Percentiles rank a stretch among this genome's conserved stretches.
These are phyloP conservation scores for Dothideomycetidae sp. DNA, from an alignment of 2,329 filamentous ascomycete species.

Conservation along the genomic window DNA sequence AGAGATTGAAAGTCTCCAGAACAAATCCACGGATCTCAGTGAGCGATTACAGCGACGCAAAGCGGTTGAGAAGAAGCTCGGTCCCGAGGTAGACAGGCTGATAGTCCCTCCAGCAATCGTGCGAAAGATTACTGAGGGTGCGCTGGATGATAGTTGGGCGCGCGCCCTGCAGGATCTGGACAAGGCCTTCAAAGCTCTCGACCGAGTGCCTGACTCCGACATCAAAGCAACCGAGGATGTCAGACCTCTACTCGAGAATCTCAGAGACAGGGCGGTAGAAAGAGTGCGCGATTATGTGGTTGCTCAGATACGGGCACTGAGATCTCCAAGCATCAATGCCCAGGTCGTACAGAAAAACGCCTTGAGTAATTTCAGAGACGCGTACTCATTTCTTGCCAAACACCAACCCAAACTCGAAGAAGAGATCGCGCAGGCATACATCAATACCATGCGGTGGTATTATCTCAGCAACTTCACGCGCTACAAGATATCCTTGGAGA, in stretches of 20 bases:
- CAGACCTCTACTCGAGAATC: slow-evolving; percentile 67
- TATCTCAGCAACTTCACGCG: slow-evolving; percentile 82
- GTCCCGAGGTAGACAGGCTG: slow-evolving; percentile 80
- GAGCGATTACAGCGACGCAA: slow-evolving; percentile 77
- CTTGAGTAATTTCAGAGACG: slow-evolving; percentile 74
- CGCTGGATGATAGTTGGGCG: slow-evolving; percentile 81
- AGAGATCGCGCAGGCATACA: slow-evolving; percentile 83
- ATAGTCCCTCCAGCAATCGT: slow-evolving; percentile 76
- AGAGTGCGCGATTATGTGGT: slow-evolving; percentile 91
- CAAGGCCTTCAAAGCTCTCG: slow-evolving; percentile 56
- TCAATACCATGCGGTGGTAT: slow-evolving; percentile 99
- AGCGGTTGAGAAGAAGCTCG: slow-evolving; percentile 74
- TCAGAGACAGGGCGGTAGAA: slow-evolving; percentile 80
- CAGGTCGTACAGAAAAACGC: slow-evolving; percentile 93
- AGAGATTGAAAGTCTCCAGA: slow-evolving; percentile 88
- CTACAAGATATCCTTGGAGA: slow-evolving; percentile 71
- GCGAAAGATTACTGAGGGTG: slow-evolving; percentile 70
- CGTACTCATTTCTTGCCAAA: slow-evolving; percentile 71
- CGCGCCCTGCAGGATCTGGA: slow-evolving; percentile 73
- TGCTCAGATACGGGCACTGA: slow-evolving; percentile 80
- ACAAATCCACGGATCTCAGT: slow-evolving; percentile 69
- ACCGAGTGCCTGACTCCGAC: slow-evolving; percentile 48
- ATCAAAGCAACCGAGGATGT: slow-evolving; percentile 72
- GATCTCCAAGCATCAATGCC: slow-evolving; percentile 91
- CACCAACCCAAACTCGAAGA: slow-evolving; percentile 73